Conservation (phyloP, 2,329 filamentous ascomycete species). For the Zasmidium angulare region DNA sequence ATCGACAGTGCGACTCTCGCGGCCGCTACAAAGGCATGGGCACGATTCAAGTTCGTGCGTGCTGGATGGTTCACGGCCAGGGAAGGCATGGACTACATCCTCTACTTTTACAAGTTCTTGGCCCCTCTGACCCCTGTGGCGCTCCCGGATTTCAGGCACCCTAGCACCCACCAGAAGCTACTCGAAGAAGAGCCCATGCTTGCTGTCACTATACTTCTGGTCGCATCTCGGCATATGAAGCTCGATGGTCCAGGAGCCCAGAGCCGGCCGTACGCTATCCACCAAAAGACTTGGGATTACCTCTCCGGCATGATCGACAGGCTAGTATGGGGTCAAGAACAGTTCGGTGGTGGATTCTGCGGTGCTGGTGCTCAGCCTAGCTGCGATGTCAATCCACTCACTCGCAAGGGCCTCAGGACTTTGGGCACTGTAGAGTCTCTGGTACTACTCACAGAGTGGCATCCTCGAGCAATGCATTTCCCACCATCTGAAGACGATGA, state of each 20-base stretch:
- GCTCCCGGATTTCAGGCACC: conserved; percentile 82
- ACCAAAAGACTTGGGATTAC: conserved; percentile 93
- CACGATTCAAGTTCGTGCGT: conserved; percentile 87
- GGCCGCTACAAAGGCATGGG: conserved; percentile 83
- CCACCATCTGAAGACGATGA: conserved; percentile 70
- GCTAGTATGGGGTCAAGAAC: conserved; percentile 93
- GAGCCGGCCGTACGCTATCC: conserved; percentile 85
- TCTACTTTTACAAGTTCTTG: conserved; percentile 91
- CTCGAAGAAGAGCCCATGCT: conserved; percentile 91
- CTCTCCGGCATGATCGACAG: conserved; percentile 93
- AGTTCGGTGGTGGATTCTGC: conserved; percentile 86
- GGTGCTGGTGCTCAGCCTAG: conserved; percentile 66
- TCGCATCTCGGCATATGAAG: conserved; percentile 81
- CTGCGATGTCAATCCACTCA: conserved; percentile 63
- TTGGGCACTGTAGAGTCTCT: conserved; percentile 92
- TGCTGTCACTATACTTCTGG: conserved; percentile 85
- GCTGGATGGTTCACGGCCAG: conserved; percentile 94
- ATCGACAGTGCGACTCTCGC: conserved; percentile 42
- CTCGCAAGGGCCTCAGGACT: conserved; percentile 72
- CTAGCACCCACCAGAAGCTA: conserved; percentile 74
- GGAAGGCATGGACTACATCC: conserved; percentile 90
- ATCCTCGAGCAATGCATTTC: conserved; percentile 90
- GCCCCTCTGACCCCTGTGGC: conserved; percentile 92
- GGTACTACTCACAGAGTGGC: conserved; percentile 95
- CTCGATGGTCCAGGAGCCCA: conserved; percentile 76